Evolutionary conservation across 352 stramenopile genomes (phyloP).

Genomic region (Thraustochytrium striatum): DNA sequence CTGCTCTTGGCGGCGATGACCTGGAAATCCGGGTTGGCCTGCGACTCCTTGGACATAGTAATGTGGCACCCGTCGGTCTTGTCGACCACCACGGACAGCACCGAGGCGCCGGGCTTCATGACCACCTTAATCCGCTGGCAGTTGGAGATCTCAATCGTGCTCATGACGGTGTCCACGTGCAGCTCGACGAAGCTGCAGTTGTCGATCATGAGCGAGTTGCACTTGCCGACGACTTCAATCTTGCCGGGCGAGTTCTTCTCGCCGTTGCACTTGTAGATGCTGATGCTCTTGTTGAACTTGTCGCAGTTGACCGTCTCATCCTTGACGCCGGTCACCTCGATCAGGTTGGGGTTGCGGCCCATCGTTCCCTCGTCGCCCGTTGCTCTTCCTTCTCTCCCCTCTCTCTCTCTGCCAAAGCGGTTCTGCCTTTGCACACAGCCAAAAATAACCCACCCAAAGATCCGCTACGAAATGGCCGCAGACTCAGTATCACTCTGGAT

Average conservation of each 20-base stretch:
- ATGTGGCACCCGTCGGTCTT: slow-evolving; percentile 49
- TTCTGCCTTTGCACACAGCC: no score
- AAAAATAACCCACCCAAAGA: no score
- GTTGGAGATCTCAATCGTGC: slow-evolving; percentile 44
- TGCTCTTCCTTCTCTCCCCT: neutral
- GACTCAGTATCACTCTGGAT: no score
- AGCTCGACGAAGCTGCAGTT: slow-evolving; percentile 34
- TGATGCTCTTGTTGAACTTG: slow-evolving; percentile 32
- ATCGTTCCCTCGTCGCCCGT: no score
- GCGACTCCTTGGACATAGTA: slow-evolving; percentile 5
- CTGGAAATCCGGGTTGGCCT: slow-evolving; percentile 36
- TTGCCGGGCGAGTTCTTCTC: slow-evolving; percentile 29
- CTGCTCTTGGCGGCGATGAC: slow-evolving; percentile 49
- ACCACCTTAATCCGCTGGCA: slow-evolving; percentile 40
- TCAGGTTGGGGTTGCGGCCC: slow-evolving; percentile 25
- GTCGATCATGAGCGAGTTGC: slow-evolving; percentile 41
- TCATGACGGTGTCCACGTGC: slow-evolving; percentile 39
- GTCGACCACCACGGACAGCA: slow-evolving; percentile 34
- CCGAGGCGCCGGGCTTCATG: slow-evolving; percentile 26
- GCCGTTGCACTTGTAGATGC: slow-evolving; percentile 39
- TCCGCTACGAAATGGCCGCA: neutral
- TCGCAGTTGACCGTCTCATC: slow-evolving; percentile 22
- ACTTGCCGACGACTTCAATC: slow-evolving; percentile 43
- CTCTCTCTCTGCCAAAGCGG: neutral
- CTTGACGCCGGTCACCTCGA: neutral